Evolutionary conservation across 1,284 basidiomycete species (phyloP).

Genomic region (Cutaneotrichosporon dermatis): DNA sequence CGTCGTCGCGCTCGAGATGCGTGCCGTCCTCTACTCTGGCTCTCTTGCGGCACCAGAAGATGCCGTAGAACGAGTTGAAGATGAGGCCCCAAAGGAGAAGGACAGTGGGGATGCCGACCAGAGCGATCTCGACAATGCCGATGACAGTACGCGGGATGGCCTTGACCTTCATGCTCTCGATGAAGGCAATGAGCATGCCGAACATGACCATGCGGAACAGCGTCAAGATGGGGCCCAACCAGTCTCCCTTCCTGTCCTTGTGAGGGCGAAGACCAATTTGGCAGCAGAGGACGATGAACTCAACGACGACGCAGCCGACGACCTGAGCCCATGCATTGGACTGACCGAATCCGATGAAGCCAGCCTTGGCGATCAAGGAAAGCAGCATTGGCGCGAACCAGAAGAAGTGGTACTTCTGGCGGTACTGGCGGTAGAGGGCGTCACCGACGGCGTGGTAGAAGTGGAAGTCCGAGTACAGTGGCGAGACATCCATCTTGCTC

Average conservation of each 20-base stretch:
- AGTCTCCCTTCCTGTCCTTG: conserved; percentile 48
- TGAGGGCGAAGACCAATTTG: conserved; percentile 54
- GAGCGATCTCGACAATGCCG: conserved; percentile 45
- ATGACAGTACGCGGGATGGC: conserved; percentile 44
- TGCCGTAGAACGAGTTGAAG: conserved; percentile 58
- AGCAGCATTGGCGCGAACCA: conserved; percentile 49
- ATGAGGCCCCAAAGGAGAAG: conserved; percentile 74
- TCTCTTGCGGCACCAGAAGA: conserved; percentile 40
- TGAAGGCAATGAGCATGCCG: conserved; percentile 47
- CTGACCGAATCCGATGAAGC: conserved; percentile 69
- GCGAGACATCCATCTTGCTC: conserved; percentile 33
- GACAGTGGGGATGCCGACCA: conserved; percentile 45
- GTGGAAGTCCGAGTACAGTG: conserved; percentile 43
- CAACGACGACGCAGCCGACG: conserved; percentile 64
- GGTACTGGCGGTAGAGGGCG: conserved; percentile 48
- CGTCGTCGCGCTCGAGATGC: conserved; percentile 30
- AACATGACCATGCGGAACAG: conserved; percentile 43
- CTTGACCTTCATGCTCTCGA: conserved; percentile 37
- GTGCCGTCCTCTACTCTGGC: conserved; percentile 44
- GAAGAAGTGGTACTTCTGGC: conserved; percentile 50
- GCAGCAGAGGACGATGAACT: conserved; percentile 58
- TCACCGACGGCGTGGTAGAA: conserved; percentile 45
- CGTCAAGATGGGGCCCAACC: conserved; percentile 37
- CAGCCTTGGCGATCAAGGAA: conserved; percentile 55
- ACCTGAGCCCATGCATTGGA: conserved; percentile 65